Percentiles rank a stretch among this genome's conserved stretches.
phyloP scores from a whole-genome alignment of 768 basidiomycete genomes.

The Mycena floridula region DNA sequence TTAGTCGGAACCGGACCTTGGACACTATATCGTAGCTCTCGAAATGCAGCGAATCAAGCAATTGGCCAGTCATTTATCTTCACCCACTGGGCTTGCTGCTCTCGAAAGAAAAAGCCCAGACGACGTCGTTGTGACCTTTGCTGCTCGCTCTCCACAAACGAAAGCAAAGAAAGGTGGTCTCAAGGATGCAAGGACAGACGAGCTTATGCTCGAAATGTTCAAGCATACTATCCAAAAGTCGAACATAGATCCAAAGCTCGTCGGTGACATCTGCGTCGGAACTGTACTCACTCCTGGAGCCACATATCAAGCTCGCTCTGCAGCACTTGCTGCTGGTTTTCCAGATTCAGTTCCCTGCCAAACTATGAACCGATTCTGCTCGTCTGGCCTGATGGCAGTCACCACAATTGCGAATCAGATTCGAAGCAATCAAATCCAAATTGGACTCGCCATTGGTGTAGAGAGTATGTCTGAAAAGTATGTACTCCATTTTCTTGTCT shows the following conservation, averaged over 20 bases:
- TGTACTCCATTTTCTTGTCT: slow-evolving; percentile 13
- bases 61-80: slow-evolving; percentile 52
- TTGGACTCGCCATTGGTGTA: slow-evolving; percentile 77
- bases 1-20: no score
- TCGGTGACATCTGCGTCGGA: slow-evolving; percentile 79
- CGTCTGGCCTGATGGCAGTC: slow-evolving; percentile 81
- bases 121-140: slow-evolving; percentile 81
- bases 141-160: slow-evolving; percentile 70
- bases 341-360: slow-evolving; percentile 75
- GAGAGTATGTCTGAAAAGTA: slow-evolving; percentile 83
- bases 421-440: slow-evolving; percentile 66
- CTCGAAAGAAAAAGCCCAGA: slow-evolving; percentile 57
- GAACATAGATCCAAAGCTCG: slow-evolving; percentile 52
- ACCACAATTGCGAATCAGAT: slow-evolving; percentile 75
- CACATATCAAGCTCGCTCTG: slow-evolving; percentile 64
- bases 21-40: no score
- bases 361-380: slow-evolving; percentile 75
- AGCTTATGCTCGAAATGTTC: slow-evolving; percentile 78
- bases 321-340: slow-evolving; percentile 75
- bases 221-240: slow-evolving; percentile 58
- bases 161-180: slow-evolving; percentile 73
- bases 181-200: slow-evolving; percentile 76
- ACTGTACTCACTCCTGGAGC: slow-evolving; percentile 64
- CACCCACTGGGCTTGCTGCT: slow-evolving; percentile 38
- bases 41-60: slow-evolving; percentile 62